These are phyloP conservation scores for Pigoraptor vietnamica DNA, from an alignment of 78 protist genomes.

Conservation along the genomic window DNA sequence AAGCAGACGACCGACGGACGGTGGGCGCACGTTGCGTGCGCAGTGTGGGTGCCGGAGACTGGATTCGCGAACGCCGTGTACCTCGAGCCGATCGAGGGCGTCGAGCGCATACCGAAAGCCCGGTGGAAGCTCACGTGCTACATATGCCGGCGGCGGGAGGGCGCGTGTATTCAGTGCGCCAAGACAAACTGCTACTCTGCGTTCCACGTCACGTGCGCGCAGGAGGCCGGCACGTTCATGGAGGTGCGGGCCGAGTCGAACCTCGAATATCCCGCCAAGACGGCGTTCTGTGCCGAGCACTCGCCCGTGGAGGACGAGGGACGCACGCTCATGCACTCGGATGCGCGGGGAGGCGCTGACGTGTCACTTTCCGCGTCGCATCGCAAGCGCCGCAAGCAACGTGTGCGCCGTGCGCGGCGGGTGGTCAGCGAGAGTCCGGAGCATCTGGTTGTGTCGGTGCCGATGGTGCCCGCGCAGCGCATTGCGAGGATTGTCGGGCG, in stretches of 20 bases:
- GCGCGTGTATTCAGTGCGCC: conserved; percentile 28
- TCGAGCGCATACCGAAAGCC: not conserved
- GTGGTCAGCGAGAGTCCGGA: not conserved
- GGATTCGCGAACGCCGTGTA: not conserved
- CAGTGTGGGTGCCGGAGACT: conserved; percentile 19
- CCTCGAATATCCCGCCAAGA: not conserved
- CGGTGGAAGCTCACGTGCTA: conserved; percentile 11
- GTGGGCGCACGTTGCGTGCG: conserved; percentile 37
- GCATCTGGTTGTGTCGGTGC: not conserved
- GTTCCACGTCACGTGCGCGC: conserved; percentile 38
- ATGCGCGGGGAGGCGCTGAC: no score
- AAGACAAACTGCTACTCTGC: conserved; percentile 1
- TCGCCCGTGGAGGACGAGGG: not conserved
- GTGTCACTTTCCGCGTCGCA: no score
- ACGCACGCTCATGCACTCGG: not conserved
- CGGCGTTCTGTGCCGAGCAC: not conserved
- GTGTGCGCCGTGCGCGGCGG: not conserved
- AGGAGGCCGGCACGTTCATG: not conserved
- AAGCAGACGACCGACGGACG: conserved; percentile 25
- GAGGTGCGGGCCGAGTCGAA: not conserved
- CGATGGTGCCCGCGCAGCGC: not conserved
- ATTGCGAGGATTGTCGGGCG: not conserved
- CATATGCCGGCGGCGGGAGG: conserved; percentile 4
- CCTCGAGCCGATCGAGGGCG: conserved; percentile 6
- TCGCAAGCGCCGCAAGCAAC: not conserved